Evolutionary conservation across 306 rosid genomes (phyloP).

Genomic region (Cucurbita ficifolia): DNA sequence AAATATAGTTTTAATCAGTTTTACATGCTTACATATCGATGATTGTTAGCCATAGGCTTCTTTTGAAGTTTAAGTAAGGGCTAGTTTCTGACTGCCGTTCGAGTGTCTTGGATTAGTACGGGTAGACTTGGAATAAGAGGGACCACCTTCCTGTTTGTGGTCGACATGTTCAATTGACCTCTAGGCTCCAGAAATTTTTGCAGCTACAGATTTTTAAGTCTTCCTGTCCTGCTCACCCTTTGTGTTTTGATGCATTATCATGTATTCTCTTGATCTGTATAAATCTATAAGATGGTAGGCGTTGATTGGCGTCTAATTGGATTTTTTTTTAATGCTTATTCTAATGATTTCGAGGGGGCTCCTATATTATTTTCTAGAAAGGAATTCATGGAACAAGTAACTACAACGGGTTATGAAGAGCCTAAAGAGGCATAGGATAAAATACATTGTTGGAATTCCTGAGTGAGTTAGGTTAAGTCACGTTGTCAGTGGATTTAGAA

Average conservation of each 20-base stretch:
- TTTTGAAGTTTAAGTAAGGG: not conserved
- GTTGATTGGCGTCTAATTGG: not conserved
- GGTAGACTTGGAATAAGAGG: not conserved
- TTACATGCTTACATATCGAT: not conserved
- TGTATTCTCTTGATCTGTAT: not conserved
- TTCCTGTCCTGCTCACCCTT: not conserved
- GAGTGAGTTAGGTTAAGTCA: not conserved
- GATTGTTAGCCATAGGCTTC: not conserved
- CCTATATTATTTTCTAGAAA: not conserved
- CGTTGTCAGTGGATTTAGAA: not conserved
- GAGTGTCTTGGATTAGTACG: not conserved
- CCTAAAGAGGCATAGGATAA: not conserved
- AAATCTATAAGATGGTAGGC: not conserved
- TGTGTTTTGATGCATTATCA: not conserved
- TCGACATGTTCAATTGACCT: not conserved
- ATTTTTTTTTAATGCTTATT: not conserved
- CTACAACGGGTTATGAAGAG: not conserved
- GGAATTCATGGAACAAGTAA: not conserved
- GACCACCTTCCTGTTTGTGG: not conserved
- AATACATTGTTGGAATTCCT: not conserved
- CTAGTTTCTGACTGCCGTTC: not conserved
- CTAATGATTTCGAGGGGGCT: not conserved
- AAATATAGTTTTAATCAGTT: not conserved
- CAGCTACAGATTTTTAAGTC: not conserved
- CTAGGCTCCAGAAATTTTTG: not conserved